Evolutionary conservation across 495 filamentous ascomycete species (phyloP), one percentile per base, ranked within the genome.

Genomic region (Lasiosphaeris hirsuta): DNA sequence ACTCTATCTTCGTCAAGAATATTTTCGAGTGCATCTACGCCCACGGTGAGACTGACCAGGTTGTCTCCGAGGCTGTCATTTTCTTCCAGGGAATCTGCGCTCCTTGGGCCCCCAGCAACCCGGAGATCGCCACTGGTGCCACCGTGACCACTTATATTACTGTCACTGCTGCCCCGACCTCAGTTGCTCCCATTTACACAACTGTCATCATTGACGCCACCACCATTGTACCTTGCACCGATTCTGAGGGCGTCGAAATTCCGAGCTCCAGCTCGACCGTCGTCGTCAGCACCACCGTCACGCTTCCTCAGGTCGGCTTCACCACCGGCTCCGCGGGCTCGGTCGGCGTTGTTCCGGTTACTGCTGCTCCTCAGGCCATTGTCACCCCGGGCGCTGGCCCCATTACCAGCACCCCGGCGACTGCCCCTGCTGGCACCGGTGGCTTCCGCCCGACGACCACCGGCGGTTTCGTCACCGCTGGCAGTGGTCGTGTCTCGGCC

Each of bases 1-100:
- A 88, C 62, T 71, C 78, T 46, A 67, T 80, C 51, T 92, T 96
- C 76, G 89, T 90, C 67, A 79, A 82, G 67, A 88, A 88, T 69
- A 84, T 96, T 67, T 90, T 87, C 66, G 80, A 82, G 54, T 97
- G 93, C 75, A 78, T 97, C 59, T 82, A 84, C 62, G 80, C 91
- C 58, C 87, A 90, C 81, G 86, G 88, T 57, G 75, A 79, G 58
- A 81, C 83, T 46, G 74, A 86, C 49, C 66, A 71, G n/a, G 82
- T 90, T 68, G 77, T 92, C 62, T 76, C 84, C 51, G 72, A 82
- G 56, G 90, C 89, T 52, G 78, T 94, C 51, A 81, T 83, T 63
- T 96, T 89, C 83, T 88, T 97, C 78, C 84, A 90, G 64, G 94
- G 93, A 69, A 88, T 97, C 73, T 97, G 93, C 77, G 90, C 89